Base-by-base conservation (phyloP, 768 basidiomycete species). In the Polyporus arcularius region DNA sequence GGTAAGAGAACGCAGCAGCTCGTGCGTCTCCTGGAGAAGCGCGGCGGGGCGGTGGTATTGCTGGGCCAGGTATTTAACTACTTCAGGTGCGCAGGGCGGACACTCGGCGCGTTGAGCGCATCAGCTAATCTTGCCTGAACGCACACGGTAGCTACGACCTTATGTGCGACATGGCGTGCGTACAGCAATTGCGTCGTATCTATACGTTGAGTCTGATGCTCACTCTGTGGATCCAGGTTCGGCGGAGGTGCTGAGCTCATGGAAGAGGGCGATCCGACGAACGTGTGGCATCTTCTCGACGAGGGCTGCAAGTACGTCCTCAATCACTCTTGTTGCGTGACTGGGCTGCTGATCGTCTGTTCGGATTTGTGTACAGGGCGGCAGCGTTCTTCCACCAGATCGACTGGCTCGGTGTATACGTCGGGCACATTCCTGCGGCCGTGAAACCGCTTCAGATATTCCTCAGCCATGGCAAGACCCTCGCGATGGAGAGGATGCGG, bases 131-230 rank as follows among this genome's bases (percentile, higher is more conserved):
- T 1, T 26, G 40, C 40, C 48, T 40, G 45, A 18, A 2, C 38
- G 11, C 2, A 26, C 1, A 6, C 3, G 35, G 14, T 45, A 79
- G 78, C 47, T 78, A 73, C 56, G 79, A 80, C 56, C 69, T 79
- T 53, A 78, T 79, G 76, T 74, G 72, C 15, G 77, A 78, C 50
- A 71, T 80, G 53, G 76, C 73, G 72, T 77, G 61, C 28, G 53
- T 35, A 26, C 21, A 1, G 35, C 11, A 1, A 1, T 35, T 3
- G 35, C 11, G 6, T 35, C 35, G 7, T 35, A 11, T 11, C 7
- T 11, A 3, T 35, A 41, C 38, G 66, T 41, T n/a, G 53, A 41
- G 3, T 43, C 53, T 8, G 53, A 55, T 41, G 21, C 43, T 7
- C 16, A 43, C 1, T 5, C 18, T 8, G 53, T 10, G 2, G 42